phyloP scores from a whole-genome alignment of 2,329 filamentous ascomycete species.

The Colletotrichum camelliae region DNA sequence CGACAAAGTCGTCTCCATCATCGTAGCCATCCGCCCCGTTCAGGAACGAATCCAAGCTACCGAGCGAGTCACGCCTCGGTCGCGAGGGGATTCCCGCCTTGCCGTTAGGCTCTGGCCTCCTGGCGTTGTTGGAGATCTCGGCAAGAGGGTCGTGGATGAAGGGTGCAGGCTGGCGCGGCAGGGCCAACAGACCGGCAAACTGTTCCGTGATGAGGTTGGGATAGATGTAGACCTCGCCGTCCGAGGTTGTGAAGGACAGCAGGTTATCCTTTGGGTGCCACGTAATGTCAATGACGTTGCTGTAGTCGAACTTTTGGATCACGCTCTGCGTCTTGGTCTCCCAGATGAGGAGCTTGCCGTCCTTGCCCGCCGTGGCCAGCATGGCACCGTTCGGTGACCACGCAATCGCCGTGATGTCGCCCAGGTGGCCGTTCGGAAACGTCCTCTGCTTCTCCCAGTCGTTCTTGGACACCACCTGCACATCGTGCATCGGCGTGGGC shows the following conservation, averaged over 20 bases:
- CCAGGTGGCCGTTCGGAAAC: conserved; percentile 81
- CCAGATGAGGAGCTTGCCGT: conserved; percentile 81
- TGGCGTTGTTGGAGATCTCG: conserved; percentile 71
- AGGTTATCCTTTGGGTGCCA: conserved; percentile 94
- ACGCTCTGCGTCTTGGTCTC: conserved; percentile 87
- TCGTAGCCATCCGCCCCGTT: conserved; percentile 58
- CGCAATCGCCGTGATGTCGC: conserved; percentile 83
- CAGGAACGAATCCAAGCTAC: conserved; percentile 85
- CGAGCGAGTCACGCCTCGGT: conserved; percentile 68
- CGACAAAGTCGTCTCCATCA: conserved; percentile 81
- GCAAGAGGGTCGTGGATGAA: conserved; percentile 82
- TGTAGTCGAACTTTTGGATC: conserved; percentile 78
- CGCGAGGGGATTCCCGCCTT: conserved; percentile 14
- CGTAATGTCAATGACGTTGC: conserved; percentile 82
- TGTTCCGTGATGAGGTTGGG: conserved; percentile 70
- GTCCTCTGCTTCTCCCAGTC: conserved; percentile 88
- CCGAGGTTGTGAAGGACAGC: conserved; percentile 87
- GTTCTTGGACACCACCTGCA: conserved; percentile 84
- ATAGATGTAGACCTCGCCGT: conserved; percentile 93
- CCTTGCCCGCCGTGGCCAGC: conserved; percentile 73
- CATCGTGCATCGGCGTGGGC: conserved; percentile 80
- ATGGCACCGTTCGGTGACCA: conserved; percentile 97
- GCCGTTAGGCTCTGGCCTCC: conserved; percentile 46
- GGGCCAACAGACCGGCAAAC: conserved; percentile 59
- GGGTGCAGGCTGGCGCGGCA: conserved; percentile 75